These are phyloP conservation scores for Rhazya stricta DNA, from an alignment of 257 asterid genomes.

Conservation along the genomic window DNA sequence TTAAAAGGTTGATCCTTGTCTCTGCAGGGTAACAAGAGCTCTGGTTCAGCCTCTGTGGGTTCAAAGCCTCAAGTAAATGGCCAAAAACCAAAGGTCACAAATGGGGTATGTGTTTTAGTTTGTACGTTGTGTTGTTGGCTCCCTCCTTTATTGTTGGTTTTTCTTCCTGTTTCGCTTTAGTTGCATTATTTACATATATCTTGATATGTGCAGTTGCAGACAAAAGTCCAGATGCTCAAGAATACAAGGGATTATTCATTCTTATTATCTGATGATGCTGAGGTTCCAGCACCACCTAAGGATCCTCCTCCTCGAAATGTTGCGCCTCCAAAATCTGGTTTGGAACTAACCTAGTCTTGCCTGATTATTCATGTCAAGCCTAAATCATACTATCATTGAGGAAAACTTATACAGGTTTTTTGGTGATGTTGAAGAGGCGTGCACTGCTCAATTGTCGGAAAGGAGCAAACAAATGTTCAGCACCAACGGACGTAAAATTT, in stretches of 20 bases:
- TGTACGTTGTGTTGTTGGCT: neutral
- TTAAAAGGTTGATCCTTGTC: neutral
- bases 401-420: conserved; percentile 67
- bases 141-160: neutral
- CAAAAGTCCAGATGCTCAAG: conserved; percentile 63
- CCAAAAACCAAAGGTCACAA: conserved; percentile 38
- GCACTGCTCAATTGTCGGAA: conserved; percentile 34
- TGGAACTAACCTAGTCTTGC: conserved; percentile 27
- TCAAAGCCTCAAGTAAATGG: conserved; percentile 38
- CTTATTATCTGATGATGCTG: conserved; percentile 73
- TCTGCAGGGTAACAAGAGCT: conserved; percentile 51
- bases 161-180: conserved; percentile 5
- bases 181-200: conserved; percentile 2
- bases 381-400: conserved; percentile 37
- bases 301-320: conserved; percentile 42
- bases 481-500: conserved; percentile 40
- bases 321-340: conserved; percentile 64
- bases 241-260: conserved; percentile 90
- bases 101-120: conserved; percentile 42
- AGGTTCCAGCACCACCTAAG: conserved; percentile 52
- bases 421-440: conserved; percentile 72
- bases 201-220: conserved; percentile 47
- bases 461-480: conserved; percentile 35
- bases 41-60: conserved; percentile 35
- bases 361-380: conserved; percentile 24